Base-by-base conservation (phyloP, 2,329 filamentous ascomycete genomes). In the Laburnicola sp. region DNA sequence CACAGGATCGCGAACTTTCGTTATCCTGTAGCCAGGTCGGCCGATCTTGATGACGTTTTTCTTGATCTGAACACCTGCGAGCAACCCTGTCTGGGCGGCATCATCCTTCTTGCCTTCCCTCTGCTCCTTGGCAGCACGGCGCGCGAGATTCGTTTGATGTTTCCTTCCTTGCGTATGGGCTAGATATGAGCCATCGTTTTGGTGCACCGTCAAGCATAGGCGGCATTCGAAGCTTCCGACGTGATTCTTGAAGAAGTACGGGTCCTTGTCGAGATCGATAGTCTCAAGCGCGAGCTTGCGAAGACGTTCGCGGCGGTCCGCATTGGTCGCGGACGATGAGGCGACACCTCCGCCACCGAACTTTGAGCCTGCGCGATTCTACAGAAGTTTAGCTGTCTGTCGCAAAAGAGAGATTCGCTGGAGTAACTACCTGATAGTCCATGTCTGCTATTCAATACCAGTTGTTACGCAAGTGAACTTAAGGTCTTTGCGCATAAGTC, bases 231-330 rank as follows among this genome's bases (percentile, higher is more conserved):
- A 99, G 69, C 88, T 94, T 69, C 94, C 94, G 66, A 97, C 90
- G 76, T 99, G 93, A 80, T 99, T 99, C 75, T 96, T 96, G 86
- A 99, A 99, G 81, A 97, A 97, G 83, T 97, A 99, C 0, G 94
- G 94, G 78, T 99, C 94, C 78, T 97, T 97, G 78, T 97, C 94
- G 57, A 97, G 89, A 79, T 97, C 93, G 81, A 99, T 99, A 49
- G 91, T 95, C 78, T 99, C 94, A 69, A 99, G 89, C 51, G 94
- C 94, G 70, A 99, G 91, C 79, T 97, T 97, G 75, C 93, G 91
- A 34, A 99, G 87, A 58, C 94, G 92, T 76, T 99, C 94, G 72
- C 94, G 90, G 53, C 94, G 91, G 82, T 97, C 94, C 60, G 94
- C 93, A 75, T 97, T 97, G 57, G 91, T 96, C 52, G 91, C 90